Evolutionary conservation across 1,284 basidiomycete genomes (phyloP), one percentile per base, ranked within the genome.

Genomic region (Melampsora occidentalis): DNA sequence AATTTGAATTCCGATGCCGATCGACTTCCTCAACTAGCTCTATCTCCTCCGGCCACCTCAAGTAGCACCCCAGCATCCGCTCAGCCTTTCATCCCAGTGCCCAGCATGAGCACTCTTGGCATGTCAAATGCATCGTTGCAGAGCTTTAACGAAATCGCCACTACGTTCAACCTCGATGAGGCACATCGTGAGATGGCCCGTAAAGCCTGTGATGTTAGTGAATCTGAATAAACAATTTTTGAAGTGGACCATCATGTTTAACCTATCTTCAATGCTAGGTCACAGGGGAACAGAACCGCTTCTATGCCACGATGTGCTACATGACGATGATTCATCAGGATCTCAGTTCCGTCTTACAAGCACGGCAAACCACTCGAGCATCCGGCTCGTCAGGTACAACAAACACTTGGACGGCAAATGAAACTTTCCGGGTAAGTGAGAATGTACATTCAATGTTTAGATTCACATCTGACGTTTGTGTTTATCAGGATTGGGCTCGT

Each of bases 271-370:
- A 9, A 14, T n/a, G 7, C 28, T 28, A 57, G 53, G 53, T 57
- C 16, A n/a, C 4, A n/a, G 53, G 53, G 20, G 53, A 22, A 28
- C 20, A 57, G 14, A 57, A 57, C 16, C 53, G 53, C 14, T 57
- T 57, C 28, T 57, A 22, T 57, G 53, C 53, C 53, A 57, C 53
- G 28, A 57, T 57, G n/a, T 57, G 53, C 53, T 57, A 20, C 20
- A 57, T 57, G 53, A 22, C 53, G 14, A 22, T 28, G 28, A 57
- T 57, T 28, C 53, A 57, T 57, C 53, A 57, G 16, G 53, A 57
- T n/a, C 53, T 57, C 53, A 57, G 53, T 57, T 9, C 53, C 14
- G 20, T n/a, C 53, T 22, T 57, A 22, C 53, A 57, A 57, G 28
- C 22, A 57, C 53, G 53, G 2, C 53, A 57, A 57, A n/a, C 53